Conservation (phyloP, 345 rosid species). For the Arabidopsis thaliana region DNA sequence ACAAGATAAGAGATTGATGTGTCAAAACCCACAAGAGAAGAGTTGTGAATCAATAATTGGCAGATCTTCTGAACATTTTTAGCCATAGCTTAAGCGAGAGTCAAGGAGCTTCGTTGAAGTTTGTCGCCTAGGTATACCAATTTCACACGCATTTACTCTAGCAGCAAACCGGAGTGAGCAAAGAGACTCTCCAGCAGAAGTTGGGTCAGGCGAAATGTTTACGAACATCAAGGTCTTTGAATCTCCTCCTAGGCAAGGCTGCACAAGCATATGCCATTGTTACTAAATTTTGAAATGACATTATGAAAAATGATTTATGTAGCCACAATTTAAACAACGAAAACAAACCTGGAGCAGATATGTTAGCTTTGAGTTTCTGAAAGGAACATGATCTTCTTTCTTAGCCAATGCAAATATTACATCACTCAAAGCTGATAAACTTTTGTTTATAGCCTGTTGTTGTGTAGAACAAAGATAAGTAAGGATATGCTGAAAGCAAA, state of each 20-base stretch:
- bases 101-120: slow-evolving; percentile 11
- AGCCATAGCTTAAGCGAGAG: slow-evolving; percentile 51
- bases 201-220: slow-evolving; percentile 71
- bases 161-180: slow-evolving; percentile 82
- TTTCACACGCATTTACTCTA: slow-evolving; percentile 74
- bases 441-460: slow-evolving; percentile 24
- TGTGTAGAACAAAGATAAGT: neutral
- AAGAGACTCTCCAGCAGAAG: slow-evolving; percentile 67
- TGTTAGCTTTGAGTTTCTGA: slow-evolving; percentile 18
- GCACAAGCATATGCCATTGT: neutral
- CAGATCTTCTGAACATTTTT: neutral
- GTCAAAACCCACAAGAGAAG: slow-evolving; percentile 14
- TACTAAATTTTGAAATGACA: neutral
- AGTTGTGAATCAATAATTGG: neutral
- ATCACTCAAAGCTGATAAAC: slow-evolving; percentile 8
- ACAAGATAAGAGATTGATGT: slow-evolving; percentile 19
- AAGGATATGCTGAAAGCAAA: neutral
- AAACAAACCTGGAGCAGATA: slow-evolving; percentile 6
- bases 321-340: neutral
- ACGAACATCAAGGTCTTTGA: slow-evolving; percentile 58
- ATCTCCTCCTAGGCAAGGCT: slow-evolving; percentile 25
- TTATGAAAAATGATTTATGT: neutral
- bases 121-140: slow-evolving; percentile 4
- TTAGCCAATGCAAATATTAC: slow-evolving; percentile 13
- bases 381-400: slow-evolving; percentile 27